Conservation (phyloP, 2,329 filamentous ascomycete genomes). For the Diaporthe citrichinensis region DNA sequence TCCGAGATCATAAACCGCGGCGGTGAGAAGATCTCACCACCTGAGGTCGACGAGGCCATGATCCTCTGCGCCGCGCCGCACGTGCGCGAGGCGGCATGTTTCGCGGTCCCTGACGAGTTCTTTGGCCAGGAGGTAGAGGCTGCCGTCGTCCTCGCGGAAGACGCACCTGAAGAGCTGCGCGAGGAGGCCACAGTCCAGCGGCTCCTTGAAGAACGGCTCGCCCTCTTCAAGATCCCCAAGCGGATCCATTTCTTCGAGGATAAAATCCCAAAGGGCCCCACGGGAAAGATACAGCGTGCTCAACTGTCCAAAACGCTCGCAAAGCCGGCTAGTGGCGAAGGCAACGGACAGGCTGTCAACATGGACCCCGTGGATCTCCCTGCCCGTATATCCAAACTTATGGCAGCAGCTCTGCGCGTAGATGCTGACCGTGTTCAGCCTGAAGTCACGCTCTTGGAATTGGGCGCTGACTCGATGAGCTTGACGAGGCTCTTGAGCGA, state of each 20-base stretch:
- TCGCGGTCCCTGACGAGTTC: conserved; percentile 85
- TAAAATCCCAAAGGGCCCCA: conserved; percentile 23
- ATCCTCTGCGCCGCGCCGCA: conserved; percentile 80
- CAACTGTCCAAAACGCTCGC: not conserved
- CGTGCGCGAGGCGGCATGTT: conserved; percentile 84
- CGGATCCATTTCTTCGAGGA: conserved; percentile 3
- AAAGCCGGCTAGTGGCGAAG: not conserved
- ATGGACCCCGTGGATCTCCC: not conserved
- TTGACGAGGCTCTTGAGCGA: conserved; percentile 10
- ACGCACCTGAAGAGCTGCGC: not conserved
- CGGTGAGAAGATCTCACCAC: conserved; percentile 90
- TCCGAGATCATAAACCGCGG: conserved; percentile 95
- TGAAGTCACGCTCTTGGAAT: not conserved
- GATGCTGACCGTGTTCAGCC: not conserved
- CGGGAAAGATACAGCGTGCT: not conserved
- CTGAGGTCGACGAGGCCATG: conserved; percentile 81
- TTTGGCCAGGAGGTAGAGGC: conserved; percentile 87
- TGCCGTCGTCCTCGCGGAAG: conserved; percentile 72
- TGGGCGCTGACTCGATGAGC: conserved; percentile 33
- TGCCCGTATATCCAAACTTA: not conserved
- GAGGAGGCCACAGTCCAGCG: not conserved
- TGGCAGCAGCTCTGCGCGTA: not conserved
- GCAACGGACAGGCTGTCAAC: too few relatives aligned
- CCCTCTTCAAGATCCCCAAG: conserved; percentile 16
- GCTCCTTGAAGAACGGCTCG: not conserved